Evolutionary conservation across 805 yeast species (phyloP).

Genomic region (Brettanomyces bruxellensis): DNA sequence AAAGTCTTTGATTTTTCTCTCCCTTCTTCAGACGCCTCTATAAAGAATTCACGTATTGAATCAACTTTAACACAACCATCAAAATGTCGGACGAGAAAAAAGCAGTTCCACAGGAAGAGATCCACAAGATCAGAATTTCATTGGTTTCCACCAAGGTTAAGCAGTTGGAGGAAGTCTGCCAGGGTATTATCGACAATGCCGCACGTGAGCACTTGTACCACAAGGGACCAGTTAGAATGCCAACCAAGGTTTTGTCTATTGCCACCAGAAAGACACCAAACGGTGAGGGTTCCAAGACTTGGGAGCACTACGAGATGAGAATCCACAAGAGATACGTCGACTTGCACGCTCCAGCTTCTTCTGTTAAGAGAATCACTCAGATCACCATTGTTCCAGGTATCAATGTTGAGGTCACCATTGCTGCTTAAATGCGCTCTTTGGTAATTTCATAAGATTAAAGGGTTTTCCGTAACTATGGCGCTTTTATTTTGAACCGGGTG

Average conservation of each 20-base stretch:
- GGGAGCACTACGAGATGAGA: conserved; percentile 99
- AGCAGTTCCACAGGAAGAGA: conserved; percentile 71
- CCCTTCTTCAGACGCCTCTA: conserved; percentile 28
- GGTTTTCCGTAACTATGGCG: neutral
- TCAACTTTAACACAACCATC: conserved; percentile 12
- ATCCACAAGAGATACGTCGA: conserved; percentile 99
- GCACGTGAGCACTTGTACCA: conserved; percentile 70
- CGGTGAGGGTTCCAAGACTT: conserved; percentile 99
- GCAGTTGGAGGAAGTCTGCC: conserved; percentile 94
- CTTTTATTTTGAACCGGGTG: neutral
- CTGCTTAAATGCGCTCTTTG: conserved; percentile 44
- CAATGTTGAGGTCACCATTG: conserved; percentile 90
- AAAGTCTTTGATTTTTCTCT: neutral
- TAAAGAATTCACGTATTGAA: conserved; percentile 1
- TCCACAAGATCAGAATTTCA: conserved; percentile 98
- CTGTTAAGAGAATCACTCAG: conserved; percentile 93
- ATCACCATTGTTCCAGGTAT: conserved; percentile 99
- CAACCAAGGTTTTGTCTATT: conserved; percentile 96
- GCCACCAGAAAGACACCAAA: conserved; percentile 99
- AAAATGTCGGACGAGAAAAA: conserved; percentile 82
- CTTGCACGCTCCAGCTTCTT: conserved; percentile 91
- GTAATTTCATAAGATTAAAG: no score
- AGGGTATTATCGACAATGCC: conserved; percentile 85
- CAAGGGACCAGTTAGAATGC: conserved; percentile 99
- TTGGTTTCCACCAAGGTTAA: conserved; percentile 98